Percentiles rank a stretch among this genome's conserved stretches.
Evolutionary conservation across 306 rosid species (phyloP).

Genomic region (Vigna nakashimae): DNA sequence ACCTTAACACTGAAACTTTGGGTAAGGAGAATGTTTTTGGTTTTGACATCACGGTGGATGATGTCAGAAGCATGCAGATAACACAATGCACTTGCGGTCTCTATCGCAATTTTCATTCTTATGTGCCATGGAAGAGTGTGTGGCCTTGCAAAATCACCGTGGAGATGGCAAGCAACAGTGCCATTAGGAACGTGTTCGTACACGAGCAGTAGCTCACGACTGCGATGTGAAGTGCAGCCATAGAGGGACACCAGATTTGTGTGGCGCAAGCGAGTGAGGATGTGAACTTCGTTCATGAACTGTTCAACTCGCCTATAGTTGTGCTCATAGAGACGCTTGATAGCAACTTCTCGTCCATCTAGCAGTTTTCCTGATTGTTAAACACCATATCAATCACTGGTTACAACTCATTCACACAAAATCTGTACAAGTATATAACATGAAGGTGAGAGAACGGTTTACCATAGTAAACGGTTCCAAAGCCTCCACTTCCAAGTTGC

Average conservation of each 20-base stretch:
- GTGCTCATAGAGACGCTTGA: slow-evolving; percentile 65
- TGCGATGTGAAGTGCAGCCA: slow-evolving; percentile 66
- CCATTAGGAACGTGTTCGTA: slow-evolving; percentile 59
- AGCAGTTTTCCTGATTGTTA: slow-evolving; percentile 63
- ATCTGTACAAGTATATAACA: background rate
- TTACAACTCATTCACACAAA: background rate
- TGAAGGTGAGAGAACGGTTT: slow-evolving; percentile 1
- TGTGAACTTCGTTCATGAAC: slow-evolving; percentile 67
- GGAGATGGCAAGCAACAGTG: slow-evolving; percentile 71
- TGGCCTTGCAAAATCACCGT: slow-evolving; percentile 44
- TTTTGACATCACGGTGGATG: slow-evolving; percentile 65
- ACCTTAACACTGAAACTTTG: slow-evolving; percentile 61
- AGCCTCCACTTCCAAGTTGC: slow-evolving; percentile 69
- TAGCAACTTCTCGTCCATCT: slow-evolving; percentile 84
- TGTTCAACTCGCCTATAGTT: slow-evolving; percentile 62
- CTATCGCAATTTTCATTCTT: slow-evolving; percentile 68
- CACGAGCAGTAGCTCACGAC: slow-evolving; percentile 69
- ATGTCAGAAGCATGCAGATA: slow-evolving; percentile 78
- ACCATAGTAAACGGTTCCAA: slow-evolving; percentile 58
- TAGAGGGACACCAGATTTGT: slow-evolving; percentile 66
- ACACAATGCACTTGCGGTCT: slow-evolving; percentile 63
- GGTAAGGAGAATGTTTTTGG: slow-evolving; percentile 58
- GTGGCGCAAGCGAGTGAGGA: slow-evolving; percentile 64
- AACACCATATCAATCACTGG: background rate
- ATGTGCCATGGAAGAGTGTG: slow-evolving; percentile 55